Evolutionary conservation across 371 early-diverging fungal genomes (phyloP), one percentile per base, ranked within the genome.

Genomic region (Mucor plumbeus): DNA sequence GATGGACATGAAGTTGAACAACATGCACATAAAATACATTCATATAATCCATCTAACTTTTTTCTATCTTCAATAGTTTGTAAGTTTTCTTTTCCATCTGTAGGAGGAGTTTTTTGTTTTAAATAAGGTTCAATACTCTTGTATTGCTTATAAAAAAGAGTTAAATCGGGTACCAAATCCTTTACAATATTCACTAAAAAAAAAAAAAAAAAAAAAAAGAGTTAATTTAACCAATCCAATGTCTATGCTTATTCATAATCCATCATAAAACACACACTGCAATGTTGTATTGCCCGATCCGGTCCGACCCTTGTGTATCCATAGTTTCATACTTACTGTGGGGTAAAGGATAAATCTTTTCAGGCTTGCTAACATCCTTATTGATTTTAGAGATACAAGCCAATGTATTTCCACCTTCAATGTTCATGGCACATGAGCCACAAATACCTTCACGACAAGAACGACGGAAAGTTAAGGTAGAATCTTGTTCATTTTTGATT

Each of bases 391-490:
- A 84, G 61, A 94, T 88, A 85, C 97, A 98, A 33, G 98, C 98
- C 41, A 98, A 85, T 11, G 96, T 96, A 85, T 98, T 98, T 21
- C 85, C 83, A 62, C 98, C 98, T 73, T 90, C 88, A 76, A 97
- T 96, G 87, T 98, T 98, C 97, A 98, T 96, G 61, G 98, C 94
- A 75, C 98, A 97, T 47, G 95, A 95, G 54, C 98, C 98, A 78
- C 98, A 98, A 69, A 97, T 96, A 57, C 89, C 89, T 71, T 88
- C 86, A 74, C 90, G 88, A 75, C 90, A 90, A 47, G 88, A 88
- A 71, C 94, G 87, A 70, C 95, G 90, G 88, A 94, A 94, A 34
- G 98, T 95, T 63, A 97, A 85, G 14, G 96, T 94, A 44, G 95
- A 88, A 77, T 97, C 98, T 21, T 90, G 84, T 77, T 97, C 96